Conservation (phyloP, 352 stramenopile species). For the Globisporangium nunn region DNA sequence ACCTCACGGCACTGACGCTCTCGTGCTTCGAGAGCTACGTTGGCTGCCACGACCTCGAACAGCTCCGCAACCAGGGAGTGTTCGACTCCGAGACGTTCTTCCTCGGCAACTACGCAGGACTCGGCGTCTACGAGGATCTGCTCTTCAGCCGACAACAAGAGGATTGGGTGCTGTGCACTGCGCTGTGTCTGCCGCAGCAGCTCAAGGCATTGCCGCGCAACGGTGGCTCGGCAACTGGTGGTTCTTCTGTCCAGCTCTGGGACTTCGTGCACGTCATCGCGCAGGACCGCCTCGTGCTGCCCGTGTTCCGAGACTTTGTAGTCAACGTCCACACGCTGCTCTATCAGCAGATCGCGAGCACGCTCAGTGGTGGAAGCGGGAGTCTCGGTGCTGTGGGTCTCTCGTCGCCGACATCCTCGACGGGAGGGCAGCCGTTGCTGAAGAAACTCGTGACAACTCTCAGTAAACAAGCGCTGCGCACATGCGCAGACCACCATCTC, state of each 20-base stretch:
- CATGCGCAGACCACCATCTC: conserved; percentile 22
- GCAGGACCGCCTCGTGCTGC: conserved; percentile 37
- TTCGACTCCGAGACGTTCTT: conserved; percentile 42
- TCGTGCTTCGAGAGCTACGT: conserved; percentile 50
- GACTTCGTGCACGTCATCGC: conserved; percentile 49
- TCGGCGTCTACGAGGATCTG: conserved; percentile 19
- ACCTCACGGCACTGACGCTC: conserved; percentile 30
- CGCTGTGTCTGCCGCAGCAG: conserved; percentile 43
- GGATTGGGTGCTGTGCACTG: conserved; percentile 52
- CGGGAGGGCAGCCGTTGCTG: conserved; percentile 4
- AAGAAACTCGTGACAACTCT: conserved; percentile 39
- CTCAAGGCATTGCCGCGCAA: conserved; percentile 12
- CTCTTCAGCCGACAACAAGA: conserved; percentile 14
- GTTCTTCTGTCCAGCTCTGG: conserved; percentile 28
- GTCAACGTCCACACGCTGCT: conserved; percentile 56
- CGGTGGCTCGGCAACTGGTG: neutral
- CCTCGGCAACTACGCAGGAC: conserved; percentile 12
- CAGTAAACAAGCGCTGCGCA: conserved; percentile 41
- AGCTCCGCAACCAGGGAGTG: conserved; percentile 37
- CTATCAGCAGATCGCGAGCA: conserved; percentile 41
- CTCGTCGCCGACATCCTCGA: conserved; percentile 5
- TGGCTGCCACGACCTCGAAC: conserved; percentile 36
- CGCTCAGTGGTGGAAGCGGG: conserved; percentile 8
- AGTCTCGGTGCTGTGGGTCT: conserved; percentile 2
- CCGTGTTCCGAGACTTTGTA: conserved; percentile 31